A percentile compares a stretch with the other conserved stretches of the same genome.
phyloP scores from a whole-genome alignment of 202 grass and related monocot genomes.

The Bolboschoenoplectus hybrid region DNA sequence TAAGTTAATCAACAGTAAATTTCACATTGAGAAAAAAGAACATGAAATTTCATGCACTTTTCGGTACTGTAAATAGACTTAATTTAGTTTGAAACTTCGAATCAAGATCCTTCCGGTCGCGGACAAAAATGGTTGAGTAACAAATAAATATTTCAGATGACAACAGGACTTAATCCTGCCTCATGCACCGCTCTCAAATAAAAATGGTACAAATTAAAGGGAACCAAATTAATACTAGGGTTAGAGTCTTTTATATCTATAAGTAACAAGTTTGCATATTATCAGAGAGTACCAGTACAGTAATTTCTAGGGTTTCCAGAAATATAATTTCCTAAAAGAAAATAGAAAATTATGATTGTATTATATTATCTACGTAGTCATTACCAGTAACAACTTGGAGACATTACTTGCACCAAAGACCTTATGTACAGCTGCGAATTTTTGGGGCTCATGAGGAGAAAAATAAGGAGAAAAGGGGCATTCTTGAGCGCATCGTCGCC shows the following conservation, averaged over 20 bases:
- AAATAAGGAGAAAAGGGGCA: conserved; percentile 98
- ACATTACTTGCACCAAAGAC: conserved; percentile 99
- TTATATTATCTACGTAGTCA: neutral
- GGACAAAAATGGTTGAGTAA: neutral
- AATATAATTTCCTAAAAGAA: neutral
- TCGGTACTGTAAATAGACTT: neutral
- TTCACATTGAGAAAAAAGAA: neutral
- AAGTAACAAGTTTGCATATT: neutral
- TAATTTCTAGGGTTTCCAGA: neutral
- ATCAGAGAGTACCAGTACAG: neutral
- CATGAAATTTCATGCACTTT: conserved; percentile 7
- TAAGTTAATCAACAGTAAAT: neutral
- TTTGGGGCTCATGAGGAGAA: conserved; percentile 88
- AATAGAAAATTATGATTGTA: neutral
- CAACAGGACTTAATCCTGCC: neutral
- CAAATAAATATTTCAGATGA: neutral
- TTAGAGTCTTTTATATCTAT: neutral
- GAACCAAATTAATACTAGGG: neutral
- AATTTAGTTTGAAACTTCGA: neutral
- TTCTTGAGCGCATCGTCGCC: conserved; percentile 88
- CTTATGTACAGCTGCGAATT: conserved; percentile 84
- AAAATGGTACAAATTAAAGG: neutral
- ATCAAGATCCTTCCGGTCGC: neutral
- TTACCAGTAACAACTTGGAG: conserved; percentile 93
- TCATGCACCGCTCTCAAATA: neutral